Conservation (phyloP, 225 moss, liverwort and hornwort genomes). For the Marchantia polymorpha region DNA sequence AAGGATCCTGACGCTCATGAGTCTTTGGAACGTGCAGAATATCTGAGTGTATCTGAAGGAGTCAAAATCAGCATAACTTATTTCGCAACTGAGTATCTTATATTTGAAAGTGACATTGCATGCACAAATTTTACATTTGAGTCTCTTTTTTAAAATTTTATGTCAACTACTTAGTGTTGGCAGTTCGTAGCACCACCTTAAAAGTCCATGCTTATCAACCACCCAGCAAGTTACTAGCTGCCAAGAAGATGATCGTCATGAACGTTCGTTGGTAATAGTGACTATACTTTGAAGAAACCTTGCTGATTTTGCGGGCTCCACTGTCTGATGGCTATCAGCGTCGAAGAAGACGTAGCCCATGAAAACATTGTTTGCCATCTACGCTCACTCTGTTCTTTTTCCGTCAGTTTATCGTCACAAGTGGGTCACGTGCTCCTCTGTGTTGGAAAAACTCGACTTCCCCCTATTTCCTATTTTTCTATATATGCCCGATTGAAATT, state of each 20-base stretch:
- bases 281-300: too few relatives aligned
- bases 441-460: too few relatives aligned
- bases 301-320: too few relatives aligned
- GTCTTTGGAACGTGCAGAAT: neutral
- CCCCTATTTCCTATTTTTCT: too few relatives aligned
- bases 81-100: neutral
- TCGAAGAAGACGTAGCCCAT: too few relatives aligned
- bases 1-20: neutral
- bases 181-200: constrained; percentile 1
- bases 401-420: too few relatives aligned
- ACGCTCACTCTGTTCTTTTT: too few relatives aligned
- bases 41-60: neutral
- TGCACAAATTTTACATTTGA: neutral
- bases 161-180: neutral
- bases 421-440: too few relatives aligned
- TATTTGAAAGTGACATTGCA: neutral
- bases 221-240: neutral
- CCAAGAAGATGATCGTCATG: neutral
- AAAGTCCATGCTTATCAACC: neutral
- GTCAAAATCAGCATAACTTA: neutral
- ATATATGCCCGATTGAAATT: too few relatives aligned
- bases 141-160: neutral
- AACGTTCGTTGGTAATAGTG: too few relatives aligned
- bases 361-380: too few relatives aligned
- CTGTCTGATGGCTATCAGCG: too few relatives aligned